Evolutionary conservation across 1,139 yeast species (phyloP).

Genomic region (Saccharomyces hybrid): DNA sequence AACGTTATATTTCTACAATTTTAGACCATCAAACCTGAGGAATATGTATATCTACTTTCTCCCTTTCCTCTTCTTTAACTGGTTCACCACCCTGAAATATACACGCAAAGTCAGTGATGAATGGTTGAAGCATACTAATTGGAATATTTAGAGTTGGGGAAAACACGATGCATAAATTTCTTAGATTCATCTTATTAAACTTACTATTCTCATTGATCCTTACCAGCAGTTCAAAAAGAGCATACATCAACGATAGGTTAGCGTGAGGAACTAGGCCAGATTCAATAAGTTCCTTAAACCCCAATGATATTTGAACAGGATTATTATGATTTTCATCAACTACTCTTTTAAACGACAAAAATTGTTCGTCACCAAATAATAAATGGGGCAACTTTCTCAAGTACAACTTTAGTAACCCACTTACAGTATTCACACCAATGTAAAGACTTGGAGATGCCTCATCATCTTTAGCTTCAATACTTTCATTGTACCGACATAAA

Average conservation of each 20-base stretch:
- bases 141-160: constrained; percentile 77
- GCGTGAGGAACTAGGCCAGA: constrained; percentile 38
- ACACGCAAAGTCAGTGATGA: constrained; percentile 56
- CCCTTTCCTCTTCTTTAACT: constrained; percentile 26
- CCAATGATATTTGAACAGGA: constrained; percentile 27
- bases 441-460: constrained; percentile 12
- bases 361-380: constrained; percentile 48
- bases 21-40: constrained; percentile 27
- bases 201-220: constrained; percentile 57
- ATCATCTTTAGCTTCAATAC: constrained; percentile 26
- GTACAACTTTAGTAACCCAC: constrained; percentile 70
- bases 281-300: constrained; percentile 29
- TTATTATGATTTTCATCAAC: constrained; percentile 30
- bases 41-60: constrained; percentile 32
- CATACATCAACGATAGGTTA: constrained; percentile 55
- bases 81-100: constrained; percentile 53
- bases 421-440: constrained; percentile 63
- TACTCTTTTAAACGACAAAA: constrained; percentile 34
- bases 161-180: constrained; percentile 75
- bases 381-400: constrained; percentile 62
- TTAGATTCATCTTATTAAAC: constrained; percentile 72
- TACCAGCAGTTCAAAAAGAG: constrained; percentile 57
- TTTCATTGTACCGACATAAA: constrained; percentile 34
- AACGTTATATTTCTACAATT: constrained; percentile 8
- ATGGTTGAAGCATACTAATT: constrained; percentile 51